Conservation (phyloP, 2,329 filamentous ascomycete species). For the Anisogramma anomala region DNA sequence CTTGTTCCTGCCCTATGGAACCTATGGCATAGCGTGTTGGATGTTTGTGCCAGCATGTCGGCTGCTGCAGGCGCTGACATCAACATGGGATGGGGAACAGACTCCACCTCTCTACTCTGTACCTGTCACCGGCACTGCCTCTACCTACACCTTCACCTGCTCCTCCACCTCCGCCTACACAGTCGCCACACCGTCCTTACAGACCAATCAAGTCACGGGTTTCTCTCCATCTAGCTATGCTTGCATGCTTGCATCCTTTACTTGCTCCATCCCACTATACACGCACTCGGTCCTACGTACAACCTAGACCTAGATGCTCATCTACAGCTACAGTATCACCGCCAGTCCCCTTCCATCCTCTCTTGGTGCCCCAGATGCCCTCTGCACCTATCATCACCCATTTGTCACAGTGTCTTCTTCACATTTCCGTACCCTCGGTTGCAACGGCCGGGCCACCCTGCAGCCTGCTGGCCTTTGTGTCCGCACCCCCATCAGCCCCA, state of each 20-base stretch:
- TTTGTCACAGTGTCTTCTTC: neutral
- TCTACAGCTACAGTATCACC: neutral
- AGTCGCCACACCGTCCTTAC: too few species aligned
- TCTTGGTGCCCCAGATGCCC: conserved; percentile 1
- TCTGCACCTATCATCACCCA: conserved; percentile 1
- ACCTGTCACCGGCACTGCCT: too few species aligned
- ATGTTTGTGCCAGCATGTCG: too few species aligned
- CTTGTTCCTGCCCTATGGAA: too few species aligned
- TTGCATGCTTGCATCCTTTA: too few species aligned
- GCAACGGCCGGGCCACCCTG: neutral
- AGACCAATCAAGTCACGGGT: conserved; percentile 2
- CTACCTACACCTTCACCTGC: too few species aligned
- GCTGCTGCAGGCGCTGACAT: too few species aligned
- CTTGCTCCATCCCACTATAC: neutral
- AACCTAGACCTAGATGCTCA: neutral
- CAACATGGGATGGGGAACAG: too few species aligned
- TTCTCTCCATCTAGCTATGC: too few species aligned
- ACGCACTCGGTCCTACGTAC: conserved; percentile 1
- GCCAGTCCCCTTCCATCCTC: neutral
- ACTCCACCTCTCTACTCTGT: too few species aligned
- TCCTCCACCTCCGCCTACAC: too few species aligned
- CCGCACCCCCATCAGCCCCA: neutral
- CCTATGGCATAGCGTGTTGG: too few species aligned
- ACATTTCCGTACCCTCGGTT: conserved; percentile 1
- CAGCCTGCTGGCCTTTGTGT: neutral